A percentile compares a stretch with the other conserved stretches of the same genome.
Evolutionary conservation across 352 stramenopile genomes (phyloP).

Genomic region (Aphanomyces cochlioides): DNA sequence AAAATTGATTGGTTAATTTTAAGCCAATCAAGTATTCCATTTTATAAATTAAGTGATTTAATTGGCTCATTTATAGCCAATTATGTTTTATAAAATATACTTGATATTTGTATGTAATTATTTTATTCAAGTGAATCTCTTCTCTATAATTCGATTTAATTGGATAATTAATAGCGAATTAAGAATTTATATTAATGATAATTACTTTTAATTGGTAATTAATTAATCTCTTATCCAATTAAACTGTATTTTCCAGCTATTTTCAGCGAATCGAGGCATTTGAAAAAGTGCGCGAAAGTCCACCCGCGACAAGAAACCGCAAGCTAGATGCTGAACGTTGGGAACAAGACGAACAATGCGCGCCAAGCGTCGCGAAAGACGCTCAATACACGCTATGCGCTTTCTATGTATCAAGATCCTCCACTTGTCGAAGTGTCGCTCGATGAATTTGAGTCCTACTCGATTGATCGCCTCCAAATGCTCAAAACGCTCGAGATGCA

Average conservation of each 20-base stretch:
- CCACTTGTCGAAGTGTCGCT: slow-evolving; percentile 94
- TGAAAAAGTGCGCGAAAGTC: slow-evolving; percentile 1
- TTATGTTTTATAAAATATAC: too few species aligned
- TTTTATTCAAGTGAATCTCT: not conserved
- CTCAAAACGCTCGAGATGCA: slow-evolving; percentile 87
- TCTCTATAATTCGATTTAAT: not conserved
- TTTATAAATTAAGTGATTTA: not conserved
- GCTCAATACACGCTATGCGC: slow-evolving; percentile 35
- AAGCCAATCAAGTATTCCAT: not conserved
- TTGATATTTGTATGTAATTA: not conserved
- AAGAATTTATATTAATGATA: not conserved
- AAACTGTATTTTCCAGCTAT: not conserved
- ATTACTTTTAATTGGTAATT: not conserved
- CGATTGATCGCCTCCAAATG: slow-evolving; percentile 93
- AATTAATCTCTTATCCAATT: slow-evolving; percentile 16
- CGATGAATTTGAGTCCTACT: slow-evolving; percentile 98
- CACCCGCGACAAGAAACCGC: not conserved
- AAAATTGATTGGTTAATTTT: not conserved
- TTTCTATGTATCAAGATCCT: slow-evolving; percentile 93
- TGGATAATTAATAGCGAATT: not conserved
- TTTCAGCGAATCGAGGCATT: not conserved
- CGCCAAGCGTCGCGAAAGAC: slow-evolving; percentile 38
- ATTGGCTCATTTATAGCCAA: not conserved
- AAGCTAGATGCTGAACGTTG: slow-evolving; percentile 75
- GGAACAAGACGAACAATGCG: slow-evolving; percentile 58